phyloP scores from a whole-genome alignment of 495 filamentous ascomycete genomes.

The Chaetomium tenue region DNA sequence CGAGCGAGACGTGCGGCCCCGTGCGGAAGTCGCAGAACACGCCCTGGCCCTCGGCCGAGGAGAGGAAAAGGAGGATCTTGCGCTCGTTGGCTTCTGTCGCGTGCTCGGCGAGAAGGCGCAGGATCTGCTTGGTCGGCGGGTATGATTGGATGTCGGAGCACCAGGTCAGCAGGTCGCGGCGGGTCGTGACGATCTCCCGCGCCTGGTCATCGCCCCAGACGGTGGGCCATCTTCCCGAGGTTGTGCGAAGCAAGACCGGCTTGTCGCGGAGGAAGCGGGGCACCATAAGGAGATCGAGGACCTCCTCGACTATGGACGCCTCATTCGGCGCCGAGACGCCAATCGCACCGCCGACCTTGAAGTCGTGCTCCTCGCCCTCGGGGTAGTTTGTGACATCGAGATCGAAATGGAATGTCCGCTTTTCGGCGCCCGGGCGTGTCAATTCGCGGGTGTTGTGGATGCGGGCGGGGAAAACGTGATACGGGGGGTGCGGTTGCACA shows the following conservation, averaged over 20 bases:
- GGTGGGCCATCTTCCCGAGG: constrained; percentile 86
- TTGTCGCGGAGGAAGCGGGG: constrained; percentile 77
- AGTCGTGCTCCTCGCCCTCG: constrained; percentile 79
- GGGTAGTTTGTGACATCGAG: constrained; percentile 96
- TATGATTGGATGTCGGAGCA: constrained; percentile 91
- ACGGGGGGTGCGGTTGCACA: constrained; percentile 92
- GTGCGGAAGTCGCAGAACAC: constrained; percentile 95
- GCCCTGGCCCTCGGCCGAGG: constrained; percentile 86
- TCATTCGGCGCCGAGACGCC: constrained; percentile 89
- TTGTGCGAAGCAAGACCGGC: constrained; percentile 72
- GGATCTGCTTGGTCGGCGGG: constrained; percentile 81
- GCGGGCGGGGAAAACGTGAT: constrained; percentile 82
- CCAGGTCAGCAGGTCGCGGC: constrained; percentile 90
- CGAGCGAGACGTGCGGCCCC: constrained; percentile 75
- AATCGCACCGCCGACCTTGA: constrained; percentile 94
- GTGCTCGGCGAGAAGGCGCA: constrained; percentile 85
- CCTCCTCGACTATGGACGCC: constrained; percentile 69
- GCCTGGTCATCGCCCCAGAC: constrained; percentile 94
- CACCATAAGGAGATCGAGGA: constrained; percentile 76
- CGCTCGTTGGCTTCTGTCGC: constrained; percentile 76
- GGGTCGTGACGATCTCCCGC: constrained; percentile 79
- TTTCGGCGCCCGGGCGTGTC: constrained; percentile 87
- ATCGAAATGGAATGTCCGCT: constrained; percentile 95
- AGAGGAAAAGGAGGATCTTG: constrained; percentile 80
- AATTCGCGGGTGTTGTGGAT: constrained; percentile 80